Percentiles rank a stretch among this genome's conserved stretches.
Conservation (phyloP, 352 stramenopile genomes). For the Globisporangium yorkense region DNA sequence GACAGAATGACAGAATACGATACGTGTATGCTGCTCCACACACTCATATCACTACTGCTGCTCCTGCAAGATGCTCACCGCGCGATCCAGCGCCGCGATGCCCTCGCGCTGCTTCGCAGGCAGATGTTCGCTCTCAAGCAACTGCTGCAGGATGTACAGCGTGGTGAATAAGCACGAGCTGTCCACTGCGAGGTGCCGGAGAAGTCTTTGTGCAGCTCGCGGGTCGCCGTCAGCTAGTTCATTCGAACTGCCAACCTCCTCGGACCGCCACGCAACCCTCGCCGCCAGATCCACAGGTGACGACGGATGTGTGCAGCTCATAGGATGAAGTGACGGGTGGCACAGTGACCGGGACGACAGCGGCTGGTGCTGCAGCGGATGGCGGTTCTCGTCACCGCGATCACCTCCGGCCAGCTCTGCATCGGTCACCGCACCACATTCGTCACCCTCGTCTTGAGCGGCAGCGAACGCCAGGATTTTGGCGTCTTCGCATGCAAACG, state of each 20-base stretch:
- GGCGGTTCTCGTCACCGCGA: neutral
- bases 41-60: neutral
- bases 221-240: neutral
- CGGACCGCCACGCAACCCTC: neutral
- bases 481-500: slow-evolving; percentile 23
- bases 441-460: neutral
- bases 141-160: slow-evolving; percentile 27
- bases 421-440: neutral
- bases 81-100: slow-evolving; percentile 17
- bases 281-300: slow-evolving; percentile 15
- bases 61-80: slow-evolving; percentile 17
- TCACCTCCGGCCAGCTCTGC: neutral
- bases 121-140: slow-evolving; percentile 25
- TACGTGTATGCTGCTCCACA: too few species aligned
- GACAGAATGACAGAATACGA: too few species aligned
- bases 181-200: neutral
- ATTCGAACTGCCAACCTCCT: neutral
- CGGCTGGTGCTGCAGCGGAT: slow-evolving; percentile 14
- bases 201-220: neutral
- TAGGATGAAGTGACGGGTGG: slow-evolving; percentile 2
- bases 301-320: neutral
- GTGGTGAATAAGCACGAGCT: slow-evolving; percentile 23
- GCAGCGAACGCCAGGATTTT: neutral
- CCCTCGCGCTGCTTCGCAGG: slow-evolving; percentile 11
- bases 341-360: slow-evolving; percentile 7